Conservation (phyloP, 129 eudicot species). For the Mikania micrantha region DNA sequence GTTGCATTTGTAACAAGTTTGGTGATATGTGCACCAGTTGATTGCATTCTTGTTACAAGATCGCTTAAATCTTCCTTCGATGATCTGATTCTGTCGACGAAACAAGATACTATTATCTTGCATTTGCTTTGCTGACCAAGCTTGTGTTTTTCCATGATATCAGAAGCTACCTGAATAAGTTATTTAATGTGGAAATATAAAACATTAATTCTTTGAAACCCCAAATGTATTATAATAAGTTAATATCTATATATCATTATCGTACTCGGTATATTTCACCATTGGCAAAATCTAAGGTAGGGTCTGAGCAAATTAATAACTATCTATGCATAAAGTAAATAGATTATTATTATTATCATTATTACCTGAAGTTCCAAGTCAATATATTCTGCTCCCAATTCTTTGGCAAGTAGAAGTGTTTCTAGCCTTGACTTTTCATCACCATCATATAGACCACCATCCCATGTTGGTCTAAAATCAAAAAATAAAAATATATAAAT, state of each 20-base stretch:
- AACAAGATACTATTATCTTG: slow-evolving; percentile 72
- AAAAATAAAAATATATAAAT: too few species aligned
- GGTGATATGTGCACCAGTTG: slow-evolving; percentile 69
- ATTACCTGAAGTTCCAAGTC: slow-evolving; percentile 72
- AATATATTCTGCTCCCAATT: slow-evolving; percentile 76
- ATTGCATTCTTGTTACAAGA: slow-evolving; percentile 57
- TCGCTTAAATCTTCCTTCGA: slow-evolving; percentile 47
- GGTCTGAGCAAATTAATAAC: neutral
- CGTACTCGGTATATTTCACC: too few species aligned
- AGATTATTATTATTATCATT: neutral
- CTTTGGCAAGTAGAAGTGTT: slow-evolving; percentile 58
- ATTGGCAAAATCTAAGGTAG: too few species aligned
- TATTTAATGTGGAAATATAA: neutral
- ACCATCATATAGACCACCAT: slow-evolving; percentile 51
- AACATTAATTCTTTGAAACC: neutral
- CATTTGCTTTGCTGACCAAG: slow-evolving; percentile 27
- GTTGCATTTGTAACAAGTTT: slow-evolving; percentile 49
- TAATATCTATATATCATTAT: too few species aligned
- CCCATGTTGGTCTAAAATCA: slow-evolving; percentile 46
- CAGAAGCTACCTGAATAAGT: slow-evolving; percentile 52
- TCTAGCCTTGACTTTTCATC: slow-evolving; percentile 43
- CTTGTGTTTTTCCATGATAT: slow-evolving; percentile 37
- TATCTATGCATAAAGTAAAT: neutral
- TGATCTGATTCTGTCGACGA: slow-evolving; percentile 33
- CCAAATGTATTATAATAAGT: neutral